These are phyloP conservation scores for Stentor coeruleus DNA, from an alignment of 73 alveolate genomes.

Conservation along the genomic window DNA sequence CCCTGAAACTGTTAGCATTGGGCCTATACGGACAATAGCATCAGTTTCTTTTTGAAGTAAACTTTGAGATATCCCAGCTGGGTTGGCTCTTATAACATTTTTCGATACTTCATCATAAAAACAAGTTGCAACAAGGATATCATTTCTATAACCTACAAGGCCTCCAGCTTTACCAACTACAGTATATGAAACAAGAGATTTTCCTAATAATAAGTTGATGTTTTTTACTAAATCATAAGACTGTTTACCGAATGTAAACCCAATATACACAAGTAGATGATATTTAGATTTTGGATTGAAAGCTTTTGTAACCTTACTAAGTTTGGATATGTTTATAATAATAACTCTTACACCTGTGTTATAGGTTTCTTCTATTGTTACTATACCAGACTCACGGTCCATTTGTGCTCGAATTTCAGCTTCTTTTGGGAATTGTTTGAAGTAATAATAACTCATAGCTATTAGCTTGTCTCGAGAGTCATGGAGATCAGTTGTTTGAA, in stretches of 20 bases:
- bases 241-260: conserved; percentile 24
- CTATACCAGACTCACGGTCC: background rate
- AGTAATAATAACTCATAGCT: conserved; percentile 9
- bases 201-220: background rate
- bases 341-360: conserved; percentile 21
- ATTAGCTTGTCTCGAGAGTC: background rate
- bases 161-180: conserved; percentile 25
- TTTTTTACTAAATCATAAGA: background rate
- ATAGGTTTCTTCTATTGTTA: conserved; percentile 12
- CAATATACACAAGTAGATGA: conserved; percentile 7
- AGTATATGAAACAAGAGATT: background rate
- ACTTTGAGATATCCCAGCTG: background rate
- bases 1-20: conserved; percentile 15
- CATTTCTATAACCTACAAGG: conserved; percentile 8
- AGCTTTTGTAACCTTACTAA: background rate
- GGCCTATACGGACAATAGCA: background rate
- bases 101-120: background rate
- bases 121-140: background rate
- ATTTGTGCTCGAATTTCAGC: background rate
- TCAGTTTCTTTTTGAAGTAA: background rate
- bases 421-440: conserved; percentile 21
- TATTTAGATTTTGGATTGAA: background rate
- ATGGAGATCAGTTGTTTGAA: background rate
- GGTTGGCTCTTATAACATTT: background rate
- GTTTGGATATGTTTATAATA: background rate